A percentile compares a stretch with the other conserved stretches of the same genome.
phyloP scores from a whole-genome alignment of 2,329 filamentous ascomycete genomes.

The Elsinoe australis region DNA sequence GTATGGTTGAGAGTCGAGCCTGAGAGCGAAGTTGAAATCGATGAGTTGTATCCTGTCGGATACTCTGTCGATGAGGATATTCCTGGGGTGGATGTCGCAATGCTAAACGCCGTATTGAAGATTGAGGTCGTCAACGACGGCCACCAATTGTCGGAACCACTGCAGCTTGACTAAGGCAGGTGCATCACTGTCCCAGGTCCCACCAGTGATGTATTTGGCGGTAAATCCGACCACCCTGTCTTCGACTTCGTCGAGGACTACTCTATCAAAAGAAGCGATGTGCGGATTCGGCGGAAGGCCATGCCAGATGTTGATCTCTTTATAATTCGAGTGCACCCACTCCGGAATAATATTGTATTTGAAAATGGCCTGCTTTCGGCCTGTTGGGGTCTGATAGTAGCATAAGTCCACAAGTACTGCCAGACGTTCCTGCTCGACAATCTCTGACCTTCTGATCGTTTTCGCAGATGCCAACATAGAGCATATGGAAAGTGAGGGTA shows the following conservation, averaged over 20 bases:
- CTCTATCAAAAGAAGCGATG: background rate
- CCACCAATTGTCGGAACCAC: background rate
- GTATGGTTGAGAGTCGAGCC: too few species aligned
- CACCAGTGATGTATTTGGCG: background rate
- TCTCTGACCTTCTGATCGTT: too few species aligned
- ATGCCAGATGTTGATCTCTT: conserved; percentile 2
- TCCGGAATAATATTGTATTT: too few species aligned
- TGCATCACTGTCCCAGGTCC: background rate
- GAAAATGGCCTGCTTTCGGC: too few species aligned
- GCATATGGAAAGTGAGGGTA: too few species aligned
- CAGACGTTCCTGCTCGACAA: too few species aligned
- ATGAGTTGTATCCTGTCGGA: background rate
- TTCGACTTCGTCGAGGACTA: conserved; percentile 1
- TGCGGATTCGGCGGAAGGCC: background rate
- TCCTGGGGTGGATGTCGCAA: conserved; percentile 2
- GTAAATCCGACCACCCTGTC: background rate
- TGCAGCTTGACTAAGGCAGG: background rate
- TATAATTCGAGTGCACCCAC: too few species aligned
- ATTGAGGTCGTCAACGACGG: background rate
- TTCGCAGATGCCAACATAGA: too few species aligned
- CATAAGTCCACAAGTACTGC: too few species aligned
- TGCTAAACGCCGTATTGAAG: background rate
- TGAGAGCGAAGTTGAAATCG: conserved; percentile 1
- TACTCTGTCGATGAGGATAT: background rate
- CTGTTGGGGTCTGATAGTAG: too few species aligned